phyloP scores from a whole-genome alignment of 805 yeast species.

The Candida argentea region DNA sequence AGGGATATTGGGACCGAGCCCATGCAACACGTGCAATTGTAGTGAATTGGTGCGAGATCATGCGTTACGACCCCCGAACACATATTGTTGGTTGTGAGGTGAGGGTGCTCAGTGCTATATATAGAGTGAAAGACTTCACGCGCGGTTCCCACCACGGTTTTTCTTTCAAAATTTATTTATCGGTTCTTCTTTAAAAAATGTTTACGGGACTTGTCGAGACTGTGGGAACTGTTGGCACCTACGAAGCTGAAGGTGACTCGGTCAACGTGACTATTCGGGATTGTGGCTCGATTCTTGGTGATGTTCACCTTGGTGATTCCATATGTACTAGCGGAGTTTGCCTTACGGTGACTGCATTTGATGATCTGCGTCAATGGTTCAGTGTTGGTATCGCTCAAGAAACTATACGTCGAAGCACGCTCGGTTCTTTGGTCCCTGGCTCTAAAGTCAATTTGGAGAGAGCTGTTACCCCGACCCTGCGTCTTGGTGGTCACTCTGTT shows the following conservation, averaged over 20 bases:
- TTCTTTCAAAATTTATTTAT: no score
- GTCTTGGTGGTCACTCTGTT: slow-evolving; percentile 96
- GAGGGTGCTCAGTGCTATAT: no score
- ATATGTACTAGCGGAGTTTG: slow-evolving; percentile 87
- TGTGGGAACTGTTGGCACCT: slow-evolving; percentile 57
- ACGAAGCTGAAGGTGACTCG: slow-evolving; percentile 60
- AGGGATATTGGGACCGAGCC: no score
- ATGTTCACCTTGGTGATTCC: slow-evolving; percentile 89
- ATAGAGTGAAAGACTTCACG: no score
- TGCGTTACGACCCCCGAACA: no score
- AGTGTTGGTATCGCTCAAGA: slow-evolving; percentile 93
- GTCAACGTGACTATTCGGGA: slow-evolving; percentile 58
- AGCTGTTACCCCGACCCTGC: slow-evolving; percentile 73
- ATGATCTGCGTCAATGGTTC: slow-evolving; percentile 38
- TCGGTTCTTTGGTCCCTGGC: slow-evolving; percentile 52
- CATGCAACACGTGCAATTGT: no score
- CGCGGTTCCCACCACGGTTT: no score
- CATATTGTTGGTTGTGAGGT: no score
- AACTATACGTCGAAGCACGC: slow-evolving; percentile 70
- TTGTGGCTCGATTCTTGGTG: slow-evolving; percentile 54
- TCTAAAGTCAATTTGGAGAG: slow-evolving; percentile 78
- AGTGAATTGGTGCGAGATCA: no score
- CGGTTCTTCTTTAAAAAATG: no score
- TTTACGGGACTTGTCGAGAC: slow-evolving; percentile 90
- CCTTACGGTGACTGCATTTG: slow-evolving; percentile 82